These are phyloP conservation scores for Nannizzia gypsea DNA, from an alignment of 2,329 filamentous ascomycete genomes.

Conservation along the genomic window DNA sequence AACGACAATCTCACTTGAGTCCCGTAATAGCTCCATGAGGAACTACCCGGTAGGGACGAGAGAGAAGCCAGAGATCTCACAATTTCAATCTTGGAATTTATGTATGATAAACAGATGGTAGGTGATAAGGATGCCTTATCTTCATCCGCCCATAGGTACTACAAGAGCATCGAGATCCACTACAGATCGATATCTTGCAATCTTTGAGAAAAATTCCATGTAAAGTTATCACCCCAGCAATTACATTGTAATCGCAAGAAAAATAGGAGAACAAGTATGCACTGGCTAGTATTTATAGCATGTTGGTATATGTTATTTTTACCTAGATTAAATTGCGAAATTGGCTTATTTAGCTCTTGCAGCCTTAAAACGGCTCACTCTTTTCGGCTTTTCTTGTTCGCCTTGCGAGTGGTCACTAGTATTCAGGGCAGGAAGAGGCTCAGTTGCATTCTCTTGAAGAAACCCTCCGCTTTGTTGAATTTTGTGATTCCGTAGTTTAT, in stretches of 20 bases:
- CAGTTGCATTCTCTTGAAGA: slow-evolving; percentile 55
- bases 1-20: slow-evolving; percentile 16
- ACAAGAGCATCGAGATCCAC: neutral
- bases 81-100: slow-evolving; percentile 14
- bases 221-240: neutral
- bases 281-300: no score
- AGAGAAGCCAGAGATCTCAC: slow-evolving; percentile 15
- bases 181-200: neutral
- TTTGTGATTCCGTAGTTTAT: slow-evolving; percentile 67
- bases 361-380: slow-evolving; percentile 38
- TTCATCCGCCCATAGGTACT: neutral
- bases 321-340: neutral
- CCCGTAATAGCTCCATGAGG: neutral
- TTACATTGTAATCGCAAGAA: neutral
- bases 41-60: slow-evolving; percentile 1
- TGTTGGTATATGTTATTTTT: no score
- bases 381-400: slow-evolving; percentile 19
- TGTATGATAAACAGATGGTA: neutral
- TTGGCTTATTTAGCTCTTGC: slow-evolving; percentile 28
- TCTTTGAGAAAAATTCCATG: neutral
- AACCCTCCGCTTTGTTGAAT: slow-evolving; percentile 79
- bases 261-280: neutral
- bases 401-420: slow-evolving; percentile 36
- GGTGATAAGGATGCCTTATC: neutral
- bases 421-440: slow-evolving; percentile 51